Conservation (phyloP, 352 stramenopile species). For the Globisporangium spinosum region DNA sequence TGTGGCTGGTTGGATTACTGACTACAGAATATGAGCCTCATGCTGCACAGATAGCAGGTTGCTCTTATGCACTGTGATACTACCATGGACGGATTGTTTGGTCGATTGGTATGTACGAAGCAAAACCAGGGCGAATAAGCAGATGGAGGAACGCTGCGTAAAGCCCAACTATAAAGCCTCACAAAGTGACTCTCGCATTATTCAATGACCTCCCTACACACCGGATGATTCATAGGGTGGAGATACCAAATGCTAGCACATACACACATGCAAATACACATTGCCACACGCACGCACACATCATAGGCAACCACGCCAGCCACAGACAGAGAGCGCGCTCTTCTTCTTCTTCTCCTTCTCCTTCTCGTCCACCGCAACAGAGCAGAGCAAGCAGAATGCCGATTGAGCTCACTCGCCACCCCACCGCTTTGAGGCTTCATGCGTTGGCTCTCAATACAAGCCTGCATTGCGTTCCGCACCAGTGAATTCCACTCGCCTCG, state of each 20-base stretch:
- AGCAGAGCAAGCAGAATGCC: conserved; percentile 1
- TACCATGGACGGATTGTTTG: background rate
- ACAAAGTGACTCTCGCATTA: conserved; percentile 61
- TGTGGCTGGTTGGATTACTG: no score
- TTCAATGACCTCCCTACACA: conserved; percentile 84
- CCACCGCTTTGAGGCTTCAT: background rate
- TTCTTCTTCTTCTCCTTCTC: background rate
- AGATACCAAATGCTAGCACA: conserved; percentile 81
- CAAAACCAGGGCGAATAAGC: conserved; percentile 74
- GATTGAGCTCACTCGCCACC: background rate
- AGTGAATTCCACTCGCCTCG: background rate
- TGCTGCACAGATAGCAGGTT: no score
- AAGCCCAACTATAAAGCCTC: conserved; percentile 78
- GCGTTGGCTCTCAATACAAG: background rate
- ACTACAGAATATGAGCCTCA: no score
- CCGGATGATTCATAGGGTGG: conserved; percentile 60
- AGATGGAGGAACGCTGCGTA: conserved; percentile 59
- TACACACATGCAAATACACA: conserved; percentile 10
- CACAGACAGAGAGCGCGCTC: background rate
- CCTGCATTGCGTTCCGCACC: background rate
- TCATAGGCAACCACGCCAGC: background rate
- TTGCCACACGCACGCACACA: background rate
- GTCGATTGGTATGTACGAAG: conserved; percentile 40
- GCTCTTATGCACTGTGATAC: no score
- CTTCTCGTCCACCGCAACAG: background rate